Percentiles rank a stretch among this genome's conserved stretches.
phyloP scores from a whole-genome alignment of 2,329 filamentous ascomycete species.

The Rugonectria rugulosa region DNA sequence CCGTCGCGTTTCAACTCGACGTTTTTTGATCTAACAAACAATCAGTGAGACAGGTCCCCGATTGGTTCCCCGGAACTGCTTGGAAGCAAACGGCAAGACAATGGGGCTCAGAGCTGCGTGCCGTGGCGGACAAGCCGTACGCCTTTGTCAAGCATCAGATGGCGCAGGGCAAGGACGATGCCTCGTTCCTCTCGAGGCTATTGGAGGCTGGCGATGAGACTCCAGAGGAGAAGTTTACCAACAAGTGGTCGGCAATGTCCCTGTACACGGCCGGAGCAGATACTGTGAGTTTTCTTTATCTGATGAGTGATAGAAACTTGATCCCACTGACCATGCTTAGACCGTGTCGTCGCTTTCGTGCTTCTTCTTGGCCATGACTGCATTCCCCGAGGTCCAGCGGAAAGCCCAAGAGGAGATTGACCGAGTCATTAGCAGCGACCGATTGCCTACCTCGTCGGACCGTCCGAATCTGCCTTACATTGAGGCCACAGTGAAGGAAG shows the following conservation, averaged over 20 bases:
- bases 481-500: constrained; percentile 41
- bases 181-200: constrained; percentile 20
- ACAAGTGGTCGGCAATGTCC: constrained; percentile 30
- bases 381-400: constrained; percentile 20
- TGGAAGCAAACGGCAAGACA: constrained; percentile 25
- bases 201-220: constrained; percentile 17
- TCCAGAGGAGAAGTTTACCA: constrained; percentile 21
- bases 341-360: constrained; percentile 26
- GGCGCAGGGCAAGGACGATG: constrained; percentile 7
- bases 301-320: fast-evolving
- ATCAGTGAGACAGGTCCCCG: constrained; percentile 26
- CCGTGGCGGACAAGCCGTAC: constrained; percentile 23
- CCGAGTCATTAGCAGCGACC: constrained; percentile 34
- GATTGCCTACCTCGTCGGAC: constrained; percentile 35
- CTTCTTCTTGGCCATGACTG: constrained; percentile 29
- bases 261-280: constrained; percentile 32
- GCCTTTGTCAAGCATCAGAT: constrained; percentile 27
- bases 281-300: constrained; percentile 16
- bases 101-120: constrained; percentile 13
- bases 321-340: background rate
- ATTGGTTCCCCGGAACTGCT: constrained; percentile 24
- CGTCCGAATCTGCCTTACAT: constrained; percentile 37
- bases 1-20: background rate
- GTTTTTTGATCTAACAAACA: background rate
- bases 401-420: constrained; percentile 33